Percentiles rank a stretch among this genome's conserved stretches.
Conservation (phyloP, 441 rosid genomes). For the Populus tomentosa region DNA sequence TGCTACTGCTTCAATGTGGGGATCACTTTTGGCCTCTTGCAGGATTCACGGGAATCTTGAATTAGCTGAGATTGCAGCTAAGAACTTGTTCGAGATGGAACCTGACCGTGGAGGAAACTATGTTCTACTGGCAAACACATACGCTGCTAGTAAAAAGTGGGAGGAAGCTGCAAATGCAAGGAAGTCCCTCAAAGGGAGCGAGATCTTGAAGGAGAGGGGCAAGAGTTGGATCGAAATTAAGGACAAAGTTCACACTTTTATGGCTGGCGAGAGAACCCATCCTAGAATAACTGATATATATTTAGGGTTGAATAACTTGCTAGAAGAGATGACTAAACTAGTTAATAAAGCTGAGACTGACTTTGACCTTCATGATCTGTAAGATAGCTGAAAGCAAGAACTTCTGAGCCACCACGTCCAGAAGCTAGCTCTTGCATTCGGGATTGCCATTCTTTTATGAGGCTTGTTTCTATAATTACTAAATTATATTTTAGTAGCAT, state of each 20-base stretch:
- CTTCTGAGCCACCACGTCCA: conserved; percentile 62
- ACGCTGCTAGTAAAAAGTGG: conserved; percentile 61
- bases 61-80: conserved; percentile 66
- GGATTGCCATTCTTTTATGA: conserved; percentile 74
- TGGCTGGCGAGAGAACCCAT: conserved; percentile 57
- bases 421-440: conserved; percentile 64
- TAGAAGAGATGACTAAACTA: conserved; percentile 39
- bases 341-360: conserved; percentile 49
- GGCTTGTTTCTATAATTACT: conserved; percentile 40
- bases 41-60: conserved; percentile 51
- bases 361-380: conserved; percentile 59
- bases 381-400: conserved; percentile 46
- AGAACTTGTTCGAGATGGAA: conserved; percentile 56
- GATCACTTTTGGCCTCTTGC: conserved; percentile 70
- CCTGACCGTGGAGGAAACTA: conserved; percentile 79
- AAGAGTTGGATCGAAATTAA: conserved; percentile 79
- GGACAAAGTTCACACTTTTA: conserved; percentile 58
- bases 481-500: conserved; percentile 52
- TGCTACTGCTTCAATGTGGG: conserved; percentile 75
- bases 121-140: conserved; percentile 55
- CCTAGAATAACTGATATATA: conserved; percentile 51
- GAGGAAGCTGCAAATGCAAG: conserved; percentile 54
- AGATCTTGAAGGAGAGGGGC: conserved; percentile 60
- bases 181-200: conserved; percentile 49
- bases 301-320: conserved; percentile 37